Conservation (phyloP, 495 filamentous ascomycete species). For the Amorphotheca resinae region DNA sequence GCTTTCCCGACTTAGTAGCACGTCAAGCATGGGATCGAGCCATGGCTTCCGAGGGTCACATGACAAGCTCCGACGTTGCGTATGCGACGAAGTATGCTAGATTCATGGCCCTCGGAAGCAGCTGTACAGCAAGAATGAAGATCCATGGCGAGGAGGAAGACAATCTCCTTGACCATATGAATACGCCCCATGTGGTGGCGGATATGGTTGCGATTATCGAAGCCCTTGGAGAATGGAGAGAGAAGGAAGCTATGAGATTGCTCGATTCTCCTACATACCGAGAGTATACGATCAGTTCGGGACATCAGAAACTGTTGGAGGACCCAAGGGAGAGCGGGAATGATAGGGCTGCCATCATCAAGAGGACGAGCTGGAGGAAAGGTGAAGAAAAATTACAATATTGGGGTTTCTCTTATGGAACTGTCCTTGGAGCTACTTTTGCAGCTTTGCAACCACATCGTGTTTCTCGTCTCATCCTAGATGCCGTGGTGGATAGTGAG, state of each 20-base stretch:
- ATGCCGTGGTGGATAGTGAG: constrained; percentile 21
- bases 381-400: constrained; percentile 33
- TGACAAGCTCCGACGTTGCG: neutral
- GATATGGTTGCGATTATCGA: constrained; percentile 38
- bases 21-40: neutral
- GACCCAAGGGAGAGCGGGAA: constrained; percentile 5
- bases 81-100: constrained; percentile 1
- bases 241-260: constrained; percentile 3
- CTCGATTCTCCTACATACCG: constrained; percentile 26
- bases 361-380: constrained; percentile 30
- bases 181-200: constrained; percentile 23
- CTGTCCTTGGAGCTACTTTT: constrained; percentile 38
- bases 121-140: constrained; percentile 1
- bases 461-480: constrained; percentile 35
- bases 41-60: neutral
- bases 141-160: neutral
- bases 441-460: constrained; percentile 36
- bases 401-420: constrained; percentile 45
- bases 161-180: constrained; percentile 4
- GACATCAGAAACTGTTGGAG: constrained; percentile 14
- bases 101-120: constrained; percentile 3
- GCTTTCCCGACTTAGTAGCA: constrained; percentile 25
- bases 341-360: constrained; percentile 29
- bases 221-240: constrained; percentile 26
- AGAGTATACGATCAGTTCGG: constrained; percentile 19